phyloP scores from a whole-genome alignment of 345 rosid genomes.

The Sonneratia alba region DNA sequence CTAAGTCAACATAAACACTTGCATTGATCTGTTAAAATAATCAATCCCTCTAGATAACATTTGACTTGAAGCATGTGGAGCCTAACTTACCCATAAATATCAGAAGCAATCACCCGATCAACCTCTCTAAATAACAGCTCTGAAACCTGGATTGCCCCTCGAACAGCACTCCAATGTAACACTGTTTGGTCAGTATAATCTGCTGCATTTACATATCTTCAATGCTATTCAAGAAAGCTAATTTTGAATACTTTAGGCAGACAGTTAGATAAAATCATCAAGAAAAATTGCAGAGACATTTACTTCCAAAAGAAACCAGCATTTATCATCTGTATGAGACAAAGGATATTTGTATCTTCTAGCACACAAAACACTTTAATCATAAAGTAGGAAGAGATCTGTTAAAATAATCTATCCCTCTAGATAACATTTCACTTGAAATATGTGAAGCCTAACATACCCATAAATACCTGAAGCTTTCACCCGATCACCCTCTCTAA shows the following conservation, averaged over 20 bases:
- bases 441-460: slow-evolving; percentile 43
- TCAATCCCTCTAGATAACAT: neutral
- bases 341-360: neutral
- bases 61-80: neutral
- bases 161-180: slow-evolving; percentile 99
- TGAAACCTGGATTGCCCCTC: slow-evolving; percentile 80
- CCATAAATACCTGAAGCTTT: slow-evolving; percentile 73
- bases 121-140: slow-evolving; percentile 85
- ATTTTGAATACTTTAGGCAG: neutral
- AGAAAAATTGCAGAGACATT: neutral
- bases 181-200: slow-evolving; percentile 96
- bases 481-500: slow-evolving; percentile 74
- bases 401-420: neutral
- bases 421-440: neutral
- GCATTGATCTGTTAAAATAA: neutral
- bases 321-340: neutral
- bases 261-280: neutral
- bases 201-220: slow-evolving; percentile 73
- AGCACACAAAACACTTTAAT: neutral
- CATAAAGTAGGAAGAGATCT: slow-evolving; percentile 1
- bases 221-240: slow-evolving; percentile 42
- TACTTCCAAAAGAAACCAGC: neutral
- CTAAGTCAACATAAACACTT: neutral
- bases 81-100: slow-evolving; percentile 85
- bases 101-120: slow-evolving; percentile 58